Evolutionary conservation across 306 rosid species (phyloP).

Genomic region (Castanopsis chinensis): DNA sequence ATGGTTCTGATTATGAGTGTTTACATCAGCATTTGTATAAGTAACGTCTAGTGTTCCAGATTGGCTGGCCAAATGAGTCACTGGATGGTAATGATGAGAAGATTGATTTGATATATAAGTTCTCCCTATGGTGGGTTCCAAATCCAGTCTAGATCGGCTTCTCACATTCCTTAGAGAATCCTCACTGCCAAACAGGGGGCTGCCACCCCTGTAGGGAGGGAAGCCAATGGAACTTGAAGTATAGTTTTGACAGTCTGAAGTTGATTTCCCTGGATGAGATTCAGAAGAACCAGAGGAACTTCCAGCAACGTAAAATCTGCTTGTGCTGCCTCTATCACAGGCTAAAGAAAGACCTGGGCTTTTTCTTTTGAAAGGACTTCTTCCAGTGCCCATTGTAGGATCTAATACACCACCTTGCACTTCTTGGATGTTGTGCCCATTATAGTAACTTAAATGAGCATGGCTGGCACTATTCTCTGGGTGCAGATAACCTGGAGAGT

Average conservation of each 20-base stretch:
- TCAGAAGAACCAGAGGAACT: slow-evolving; percentile 3
- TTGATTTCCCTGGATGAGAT: background rate
- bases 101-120: background rate
- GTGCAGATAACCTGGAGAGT: background rate
- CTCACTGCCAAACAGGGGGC: slow-evolving; percentile 1
- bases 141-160: slow-evolving; percentile 8
- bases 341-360: background rate
- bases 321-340: slow-evolving; percentile 11
- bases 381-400: background rate
- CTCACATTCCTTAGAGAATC: slow-evolving; percentile 16
- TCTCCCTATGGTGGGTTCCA: background rate
- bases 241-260: background rate
- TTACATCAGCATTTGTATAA: background rate
- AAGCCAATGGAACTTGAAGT: background rate
- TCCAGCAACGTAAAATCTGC: slow-evolving; percentile 7
- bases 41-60: background rate
- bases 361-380: slow-evolving; percentile 8
- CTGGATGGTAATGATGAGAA: background rate
- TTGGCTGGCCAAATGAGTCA: background rate
- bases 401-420: background rate
- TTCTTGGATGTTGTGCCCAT: background rate
- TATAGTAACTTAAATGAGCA: slow-evolving; percentile 4
- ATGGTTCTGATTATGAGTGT: slow-evolving; percentile 2
- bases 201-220: background rate
- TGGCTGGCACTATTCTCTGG: slow-evolving; percentile 2